These are phyloP conservation scores for Dimocarpus longan DNA, from an alignment of 345 rosid genomes.

Conservation along the genomic window DNA sequence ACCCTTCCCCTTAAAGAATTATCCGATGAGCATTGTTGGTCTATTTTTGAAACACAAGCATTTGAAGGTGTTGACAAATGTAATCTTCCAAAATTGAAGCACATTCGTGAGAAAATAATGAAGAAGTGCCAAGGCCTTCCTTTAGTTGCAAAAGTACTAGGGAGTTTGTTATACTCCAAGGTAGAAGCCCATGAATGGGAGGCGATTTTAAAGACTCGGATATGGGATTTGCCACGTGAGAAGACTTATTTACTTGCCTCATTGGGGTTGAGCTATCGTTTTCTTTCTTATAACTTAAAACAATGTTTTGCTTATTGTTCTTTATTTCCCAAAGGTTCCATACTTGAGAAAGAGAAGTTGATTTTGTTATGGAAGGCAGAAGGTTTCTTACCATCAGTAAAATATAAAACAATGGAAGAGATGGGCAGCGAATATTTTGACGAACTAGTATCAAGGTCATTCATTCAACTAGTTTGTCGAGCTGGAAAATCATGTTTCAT, in stretches of 20 bases:
- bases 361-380: slow-evolving; percentile 43
- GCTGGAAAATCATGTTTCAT: slow-evolving; percentile 22
- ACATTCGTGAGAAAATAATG: slow-evolving; percentile 35
- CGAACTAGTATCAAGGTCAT: slow-evolving; percentile 34
- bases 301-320: slow-evolving; percentile 44
- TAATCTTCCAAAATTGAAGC: slow-evolving; percentile 23
- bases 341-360: slow-evolving; percentile 32
- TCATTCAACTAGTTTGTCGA: slow-evolving; percentile 22
- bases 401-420: slow-evolving; percentile 32
- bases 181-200: slow-evolving; percentile 40
- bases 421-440: slow-evolving; percentile 37
- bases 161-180: slow-evolving; percentile 37
- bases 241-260: slow-evolving; percentile 31
- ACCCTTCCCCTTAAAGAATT: slow-evolving; percentile 31
- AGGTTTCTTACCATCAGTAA: slow-evolving; percentile 30
- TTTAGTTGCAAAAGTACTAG: slow-evolving; percentile 42
- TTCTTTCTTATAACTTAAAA: slow-evolving; percentile 36
- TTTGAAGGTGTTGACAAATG: slow-evolving; percentile 17
- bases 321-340: slow-evolving; percentile 37
- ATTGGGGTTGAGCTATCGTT: slow-evolving; percentile 34
- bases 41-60: slow-evolving; percentile 27
- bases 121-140: slow-evolving; percentile 44
- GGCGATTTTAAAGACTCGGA: slow-evolving; percentile 32
- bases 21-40: slow-evolving; percentile 37
- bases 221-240: slow-evolving; percentile 39